Conservation (phyloP, 2,329 filamentous ascomycete genomes). For the Apiospora koreana region DNA sequence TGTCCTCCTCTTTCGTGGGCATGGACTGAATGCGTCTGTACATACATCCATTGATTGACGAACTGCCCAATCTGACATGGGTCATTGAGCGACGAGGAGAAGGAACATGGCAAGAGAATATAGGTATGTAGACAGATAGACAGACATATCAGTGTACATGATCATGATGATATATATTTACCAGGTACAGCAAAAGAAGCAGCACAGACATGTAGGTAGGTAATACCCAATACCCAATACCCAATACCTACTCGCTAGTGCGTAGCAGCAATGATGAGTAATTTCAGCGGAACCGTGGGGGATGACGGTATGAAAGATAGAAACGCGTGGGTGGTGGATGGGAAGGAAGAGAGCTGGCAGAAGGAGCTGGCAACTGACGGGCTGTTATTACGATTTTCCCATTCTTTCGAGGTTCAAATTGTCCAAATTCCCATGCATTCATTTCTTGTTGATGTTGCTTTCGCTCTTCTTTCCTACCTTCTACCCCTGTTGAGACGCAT, state of each 20-base stretch:
- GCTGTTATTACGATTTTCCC: conserved; percentile 1
- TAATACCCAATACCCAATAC: neutral
- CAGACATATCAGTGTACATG: neutral
- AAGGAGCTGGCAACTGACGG: neutral
- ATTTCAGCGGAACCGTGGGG: conserved; percentile 5
- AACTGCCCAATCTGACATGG: too few species aligned
- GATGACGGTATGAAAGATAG: neutral
- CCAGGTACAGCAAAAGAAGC: neutral
- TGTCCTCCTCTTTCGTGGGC: too few species aligned
- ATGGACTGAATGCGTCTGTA: too few species aligned
- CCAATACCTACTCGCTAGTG: neutral
- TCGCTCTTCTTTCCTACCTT: conserved; percentile 9
- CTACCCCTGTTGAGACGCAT: neutral
- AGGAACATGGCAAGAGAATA: too few species aligned
- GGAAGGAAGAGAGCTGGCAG: neutral
- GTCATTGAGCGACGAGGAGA: too few species aligned
- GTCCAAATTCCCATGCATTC: conserved; percentile 1
- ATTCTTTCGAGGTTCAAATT: conserved; percentile 1
- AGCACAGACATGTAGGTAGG: neutral
- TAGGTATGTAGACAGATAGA: neutral
- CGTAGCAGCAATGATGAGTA: conserved; percentile 4
- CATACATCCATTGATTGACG: too few species aligned
- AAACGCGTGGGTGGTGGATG: neutral
- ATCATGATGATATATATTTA: too few species aligned
- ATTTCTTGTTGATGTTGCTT: neutral